Evolutionary conservation across 148 eudicot species (phyloP), one percentile per base, ranked within the genome.

Genomic region (Fallopia convolvulus): DNA sequence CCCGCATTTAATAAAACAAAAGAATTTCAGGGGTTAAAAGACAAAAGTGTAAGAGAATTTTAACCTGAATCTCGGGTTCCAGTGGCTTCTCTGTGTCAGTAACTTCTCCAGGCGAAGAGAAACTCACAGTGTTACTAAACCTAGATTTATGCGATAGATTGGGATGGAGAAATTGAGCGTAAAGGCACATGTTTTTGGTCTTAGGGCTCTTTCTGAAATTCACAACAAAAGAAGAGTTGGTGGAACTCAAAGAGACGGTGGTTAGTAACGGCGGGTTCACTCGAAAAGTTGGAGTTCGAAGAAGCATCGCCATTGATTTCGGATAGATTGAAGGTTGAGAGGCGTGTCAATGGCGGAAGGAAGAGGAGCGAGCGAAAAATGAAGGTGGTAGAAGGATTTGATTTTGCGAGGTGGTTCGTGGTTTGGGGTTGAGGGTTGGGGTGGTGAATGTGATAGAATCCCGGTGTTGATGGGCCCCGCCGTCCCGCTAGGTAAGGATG

Each of bases 71-170:
- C 55, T 79, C 68, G 70, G 83, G 58, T 53, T 80, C 80, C 50
- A 74, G 82, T 26, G 47, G 46, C 66, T 78, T 79, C 44, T 78
- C 83, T 55, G 82, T 82, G 15, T 82, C 84, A 41, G 80, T 71
- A 50, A 76, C 76, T 75, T 83, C 86, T n/a, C 79, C 84, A 11
- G 83, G 56, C 60, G 88, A 81, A 52, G 84, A 79, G 77, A 75
- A 42, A 32, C 63, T 40, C 4, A 81, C 30, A 17, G 81, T 71
- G 11, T 77, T 68, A 0, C 55, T 36, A n/a, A 46, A 47, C 56
- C 52, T 61, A 56, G 42, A 36, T 20, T 55, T 58, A 20, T 21
- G 76, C 13, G 82, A 75, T 5, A 79, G 52, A 63, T 75, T 75
- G 46, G 42, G 30, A n/a, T 47, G 44, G 52, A 76, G 75, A 47